Evolutionary conservation across 352 stramenopile genomes (phyloP).

Genomic region (Phytophthora litchii): DNA sequence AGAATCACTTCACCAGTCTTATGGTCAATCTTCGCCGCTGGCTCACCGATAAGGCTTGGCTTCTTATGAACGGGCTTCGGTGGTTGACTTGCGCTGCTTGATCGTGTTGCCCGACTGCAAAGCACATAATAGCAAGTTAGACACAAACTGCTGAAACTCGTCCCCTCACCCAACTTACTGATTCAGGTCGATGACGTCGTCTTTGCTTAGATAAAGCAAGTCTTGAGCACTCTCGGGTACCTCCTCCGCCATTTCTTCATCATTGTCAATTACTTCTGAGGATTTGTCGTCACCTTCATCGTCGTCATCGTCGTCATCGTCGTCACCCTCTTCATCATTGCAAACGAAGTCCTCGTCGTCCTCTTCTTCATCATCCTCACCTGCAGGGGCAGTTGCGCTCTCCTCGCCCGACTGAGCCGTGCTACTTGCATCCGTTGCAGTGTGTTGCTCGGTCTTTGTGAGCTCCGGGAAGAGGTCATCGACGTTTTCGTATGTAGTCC

Average conservation of each 20-base stretch:
- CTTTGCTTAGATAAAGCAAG: conserved; percentile 53
- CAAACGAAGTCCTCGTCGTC: conserved; percentile 61
- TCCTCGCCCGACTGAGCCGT: conserved; percentile 31
- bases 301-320: conserved; percentile 24
- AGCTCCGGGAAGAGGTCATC: conserved; percentile 63
- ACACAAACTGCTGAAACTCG: conserved; percentile 1
- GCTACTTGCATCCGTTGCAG: conserved; percentile 17
- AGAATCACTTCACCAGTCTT: conserved; percentile 43
- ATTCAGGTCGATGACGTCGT: conserved; percentile 58
- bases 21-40: conserved; percentile 43
- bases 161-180: conserved; percentile 37
- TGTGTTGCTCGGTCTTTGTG: conserved; percentile 35
- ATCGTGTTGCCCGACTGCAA: conserved; percentile 34
- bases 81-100: conserved; percentile 20
- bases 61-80: conserved; percentile 23
- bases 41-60: conserved; percentile 42
- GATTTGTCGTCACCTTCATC: conserved; percentile 18
- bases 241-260: conserved; percentile 37
- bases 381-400: conserved; percentile 13
- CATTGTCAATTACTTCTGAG: conserved; percentile 1
- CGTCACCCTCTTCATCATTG: conserved; percentile 37
- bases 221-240: conserved; percentile 48
- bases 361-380: conserved; percentile 51
- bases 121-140: conserved; percentile 11
- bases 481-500: conserved; percentile 66